Conservation (phyloP, 1,284 basidiomycete genomes). For the Anthracocystis walkeri region DNA sequence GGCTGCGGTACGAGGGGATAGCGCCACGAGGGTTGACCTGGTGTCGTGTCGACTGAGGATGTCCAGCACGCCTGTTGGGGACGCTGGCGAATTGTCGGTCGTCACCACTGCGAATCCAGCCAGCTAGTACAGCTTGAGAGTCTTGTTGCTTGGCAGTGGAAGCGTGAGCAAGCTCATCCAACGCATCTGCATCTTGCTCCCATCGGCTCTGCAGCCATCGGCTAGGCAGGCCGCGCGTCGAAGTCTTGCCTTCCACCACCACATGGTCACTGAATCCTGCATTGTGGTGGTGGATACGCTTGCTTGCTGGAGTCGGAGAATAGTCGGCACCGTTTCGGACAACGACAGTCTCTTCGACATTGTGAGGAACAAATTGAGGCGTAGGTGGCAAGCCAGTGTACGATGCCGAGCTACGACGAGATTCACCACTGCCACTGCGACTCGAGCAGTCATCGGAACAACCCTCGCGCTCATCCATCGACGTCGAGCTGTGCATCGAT, state of each 20-base stretch:
- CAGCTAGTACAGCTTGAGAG: conserved; percentile 5
- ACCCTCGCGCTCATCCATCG: conserved; percentile 43
- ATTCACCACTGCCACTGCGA: conserved; percentile 51
- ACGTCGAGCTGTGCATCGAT: conserved; percentile 21
- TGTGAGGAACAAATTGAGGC: conserved; percentile 49
- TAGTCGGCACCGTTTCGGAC: conserved; percentile 9
- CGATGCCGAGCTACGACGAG: conserved; percentile 52
- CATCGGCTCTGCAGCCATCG: conserved; percentile 43
- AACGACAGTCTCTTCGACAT: conserved; percentile 23
- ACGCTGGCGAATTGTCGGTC: conserved; percentile 31
- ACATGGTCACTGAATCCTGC: conserved; percentile 8
- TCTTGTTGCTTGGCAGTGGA: conserved; percentile 15
- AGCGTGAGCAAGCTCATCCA: conserved; percentile 14
- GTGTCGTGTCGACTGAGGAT: conserved; percentile 7
- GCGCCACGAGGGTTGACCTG: conserved; percentile 14
- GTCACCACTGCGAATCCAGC: conserved; percentile 1
- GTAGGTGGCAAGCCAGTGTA: conserved; percentile 61
- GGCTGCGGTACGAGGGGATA: conserved; percentile 29
- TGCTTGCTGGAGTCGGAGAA: conserved; percentile 38
- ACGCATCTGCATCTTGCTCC: conserved; percentile 25
- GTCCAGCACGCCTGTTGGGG: conserved; percentile 8
- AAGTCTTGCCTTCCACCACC: conserved; percentile 22
- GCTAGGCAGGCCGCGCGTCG: conserved; percentile 21
- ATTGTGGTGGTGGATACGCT: conserved; percentile 17
- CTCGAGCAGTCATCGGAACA: conserved; percentile 49